phyloP scores from a whole-genome alignment of 2,329 filamentous ascomycete species.

The Epichloe scottii region DNA sequence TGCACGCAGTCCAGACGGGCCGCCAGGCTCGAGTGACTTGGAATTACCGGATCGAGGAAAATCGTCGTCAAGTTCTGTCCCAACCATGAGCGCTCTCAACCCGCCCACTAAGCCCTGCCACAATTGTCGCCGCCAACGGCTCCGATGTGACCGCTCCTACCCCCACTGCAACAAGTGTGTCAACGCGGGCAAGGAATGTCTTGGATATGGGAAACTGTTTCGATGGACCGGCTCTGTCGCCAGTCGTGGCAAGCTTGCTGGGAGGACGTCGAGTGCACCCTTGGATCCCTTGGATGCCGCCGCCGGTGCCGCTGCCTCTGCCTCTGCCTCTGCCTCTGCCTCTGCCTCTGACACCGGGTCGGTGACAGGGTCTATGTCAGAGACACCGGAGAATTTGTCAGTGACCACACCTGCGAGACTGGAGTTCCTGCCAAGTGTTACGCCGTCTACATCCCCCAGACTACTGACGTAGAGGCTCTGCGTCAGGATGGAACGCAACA shows the following conservation, averaged over 20 bases:
- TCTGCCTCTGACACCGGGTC: neutral
- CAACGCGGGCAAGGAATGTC: slow-evolving; percentile 35
- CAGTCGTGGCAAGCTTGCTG: slow-evolving; percentile 29
- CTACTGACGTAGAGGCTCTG: neutral
- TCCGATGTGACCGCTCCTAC: slow-evolving; percentile 39
- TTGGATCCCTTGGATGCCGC: slow-evolving; percentile 4
- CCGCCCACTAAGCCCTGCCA: slow-evolving; percentile 31
- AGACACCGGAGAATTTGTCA: slow-evolving; percentile 7
- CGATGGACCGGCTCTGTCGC: slow-evolving; percentile 38
- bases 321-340: neutral
- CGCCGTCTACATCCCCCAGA: slow-evolving; percentile 4
- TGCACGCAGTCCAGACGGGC: slow-evolving; percentile 5
- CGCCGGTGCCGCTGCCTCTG: neutral
- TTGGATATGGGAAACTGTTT: slow-evolving; percentile 40
- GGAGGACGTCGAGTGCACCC: slow-evolving; percentile 24
- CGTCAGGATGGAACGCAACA: slow-evolving; percentile 1
- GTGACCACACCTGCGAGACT: slow-evolving; percentile 1
- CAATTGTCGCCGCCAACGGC: slow-evolving; percentile 40
- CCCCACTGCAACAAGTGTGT: slow-evolving; percentile 40
- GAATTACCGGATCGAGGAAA: slow-evolving; percentile 2
- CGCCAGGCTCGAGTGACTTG: slow-evolving; percentile 6
- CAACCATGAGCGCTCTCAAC: slow-evolving; percentile 6
- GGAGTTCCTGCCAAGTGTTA: neutral
- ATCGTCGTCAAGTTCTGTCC: neutral
- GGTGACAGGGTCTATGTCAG: slow-evolving; percentile 2